phyloP scores from a whole-genome alignment of 768 basidiomycete genomes.

The Mrakia blollopis region DNA sequence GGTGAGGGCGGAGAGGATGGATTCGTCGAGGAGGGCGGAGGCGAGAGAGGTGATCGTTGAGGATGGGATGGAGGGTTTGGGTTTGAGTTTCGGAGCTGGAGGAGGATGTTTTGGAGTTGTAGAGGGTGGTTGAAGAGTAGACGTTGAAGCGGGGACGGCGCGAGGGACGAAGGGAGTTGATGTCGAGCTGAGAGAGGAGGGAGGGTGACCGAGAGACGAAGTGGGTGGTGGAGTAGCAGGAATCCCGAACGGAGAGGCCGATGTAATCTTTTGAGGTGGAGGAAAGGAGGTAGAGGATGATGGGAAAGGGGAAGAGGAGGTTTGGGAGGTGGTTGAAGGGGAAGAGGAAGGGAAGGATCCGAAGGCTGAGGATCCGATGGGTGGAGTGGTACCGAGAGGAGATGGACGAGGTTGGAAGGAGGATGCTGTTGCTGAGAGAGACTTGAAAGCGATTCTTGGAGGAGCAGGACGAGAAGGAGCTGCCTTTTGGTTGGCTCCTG shows the following conservation, averaged over 20 bases:
- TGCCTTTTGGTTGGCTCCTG: too few species aligned
- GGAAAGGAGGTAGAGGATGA: not conserved
- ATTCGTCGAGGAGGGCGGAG: not conserved
- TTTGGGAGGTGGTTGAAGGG: not conserved
- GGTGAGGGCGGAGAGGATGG: not conserved
- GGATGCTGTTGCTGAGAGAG: not conserved
- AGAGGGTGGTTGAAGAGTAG: not conserved
- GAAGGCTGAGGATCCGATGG: not conserved
- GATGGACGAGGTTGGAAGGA: slow-evolving; percentile 15
- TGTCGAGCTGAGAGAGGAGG: not conserved
- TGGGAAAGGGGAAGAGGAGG: not conserved
- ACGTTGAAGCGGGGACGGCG: not conserved
- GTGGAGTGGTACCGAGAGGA: not conserved
- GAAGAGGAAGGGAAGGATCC: not conserved
- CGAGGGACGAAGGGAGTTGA: not conserved
- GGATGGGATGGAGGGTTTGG: not conserved
- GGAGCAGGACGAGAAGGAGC: not conserved
- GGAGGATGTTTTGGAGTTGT: not conserved
- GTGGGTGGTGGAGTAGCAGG: not conserved
- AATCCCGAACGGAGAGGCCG: not conserved
- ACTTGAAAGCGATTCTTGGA: not conserved
- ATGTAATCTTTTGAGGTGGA: not conserved
- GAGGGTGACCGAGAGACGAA: not conserved
- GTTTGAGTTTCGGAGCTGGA: not conserved
- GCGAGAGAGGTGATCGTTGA: slow-evolving; percentile 8